Evolutionary conservation across 768 basidiomycete species (phyloP).

Genomic region (Pulveroboletus sp.): DNA sequence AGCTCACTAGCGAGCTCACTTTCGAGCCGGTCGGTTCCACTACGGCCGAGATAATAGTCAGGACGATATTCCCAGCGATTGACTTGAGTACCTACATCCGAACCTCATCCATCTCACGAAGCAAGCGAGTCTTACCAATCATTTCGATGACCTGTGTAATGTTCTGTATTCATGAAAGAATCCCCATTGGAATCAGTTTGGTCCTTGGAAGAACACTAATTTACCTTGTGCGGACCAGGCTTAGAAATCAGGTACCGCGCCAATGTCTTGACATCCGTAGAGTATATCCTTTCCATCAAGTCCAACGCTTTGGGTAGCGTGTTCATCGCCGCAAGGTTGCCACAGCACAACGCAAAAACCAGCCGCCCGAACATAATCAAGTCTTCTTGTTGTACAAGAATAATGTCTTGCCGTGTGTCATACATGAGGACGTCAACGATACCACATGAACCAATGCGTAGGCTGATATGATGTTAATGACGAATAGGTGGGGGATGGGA

Average conservation of each 20-base stretch:
- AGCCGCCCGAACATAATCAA: constrained; percentile 81
- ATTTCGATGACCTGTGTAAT: constrained; percentile 80
- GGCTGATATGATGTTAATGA: constrained; percentile 35
- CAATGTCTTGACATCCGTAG: constrained; percentile 75
- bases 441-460: constrained; percentile 85
- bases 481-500: neutral
- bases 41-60: constrained; percentile 27
- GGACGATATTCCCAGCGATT: neutral
- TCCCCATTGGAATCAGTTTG: neutral
- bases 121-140: constrained; percentile 60
- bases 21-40: constrained; percentile 79
- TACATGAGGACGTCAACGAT: constrained; percentile 81
- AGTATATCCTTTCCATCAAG: constrained; percentile 65
- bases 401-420: constrained; percentile 59
- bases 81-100: constrained; percentile 50
- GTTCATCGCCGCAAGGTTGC: constrained; percentile 54
- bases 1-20: constrained; percentile 81
- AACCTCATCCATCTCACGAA: constrained; percentile 79
- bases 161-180: constrained; percentile 36
- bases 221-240: constrained; percentile 58
- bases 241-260: constrained; percentile 75
- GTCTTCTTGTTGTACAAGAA: constrained; percentile 80
- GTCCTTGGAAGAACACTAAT: neutral
- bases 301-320: constrained; percentile 72
- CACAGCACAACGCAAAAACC: constrained; percentile 73